Evolutionary conservation across 2,329 filamentous ascomycete genomes (phyloP).

Genomic region (Pyricularia grisea): DNA sequence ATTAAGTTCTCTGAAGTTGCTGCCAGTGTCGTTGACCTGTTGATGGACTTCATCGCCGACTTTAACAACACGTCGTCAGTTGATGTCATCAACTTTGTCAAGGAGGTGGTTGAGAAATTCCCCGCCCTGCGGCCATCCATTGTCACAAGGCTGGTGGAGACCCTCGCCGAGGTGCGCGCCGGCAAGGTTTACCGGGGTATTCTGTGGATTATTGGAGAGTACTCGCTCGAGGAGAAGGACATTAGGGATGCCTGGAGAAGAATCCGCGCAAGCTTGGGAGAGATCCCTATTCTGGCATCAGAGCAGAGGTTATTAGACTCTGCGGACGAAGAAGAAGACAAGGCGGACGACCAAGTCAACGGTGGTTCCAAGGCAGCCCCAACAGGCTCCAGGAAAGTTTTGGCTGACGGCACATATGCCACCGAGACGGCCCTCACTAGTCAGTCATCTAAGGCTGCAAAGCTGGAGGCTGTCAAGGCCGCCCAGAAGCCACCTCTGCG

Average conservation of each 20-base stretch:
- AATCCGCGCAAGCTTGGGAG: slow-evolving; percentile 85
- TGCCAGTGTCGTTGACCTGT: slow-evolving; percentile 85
- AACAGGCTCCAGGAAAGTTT: slow-evolving; percentile 78
- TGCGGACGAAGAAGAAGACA: slow-evolving; percentile 60
- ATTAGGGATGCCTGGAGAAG: slow-evolving; percentile 96
- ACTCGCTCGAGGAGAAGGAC: slow-evolving; percentile 86
- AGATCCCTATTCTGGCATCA: slow-evolving; percentile 92
- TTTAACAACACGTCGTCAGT: slow-evolving; percentile 96
- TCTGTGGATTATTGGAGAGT: slow-evolving; percentile 96
- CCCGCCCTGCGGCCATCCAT: slow-evolving; percentile 81
- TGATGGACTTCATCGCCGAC: slow-evolving; percentile 99
- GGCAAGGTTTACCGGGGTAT: slow-evolving; percentile 97
- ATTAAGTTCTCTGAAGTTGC: slow-evolving; percentile 99
- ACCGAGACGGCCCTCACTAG: slow-evolving; percentile 95
- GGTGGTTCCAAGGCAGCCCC: slow-evolving; percentile 67
- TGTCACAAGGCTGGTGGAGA: slow-evolving; percentile 79
- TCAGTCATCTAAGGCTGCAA: slow-evolving; percentile 79
- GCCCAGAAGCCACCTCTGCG: slow-evolving; percentile 92
- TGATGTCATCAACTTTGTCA: slow-evolving; percentile 97
- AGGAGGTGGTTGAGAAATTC: slow-evolving; percentile 98
- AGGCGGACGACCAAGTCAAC: slow-evolving; percentile 60
- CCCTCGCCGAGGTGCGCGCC: slow-evolving; percentile 84
- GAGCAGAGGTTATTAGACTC: slow-evolving; percentile 89
- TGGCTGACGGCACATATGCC: slow-evolving; percentile 94
- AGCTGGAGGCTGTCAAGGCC: slow-evolving; percentile 91